Percentiles rank a stretch among this genome's conserved stretches.
Evolutionary conservation across 2,329 filamentous ascomycete species (phyloP).

Genomic region (Aspergillus tanneri): DNA sequence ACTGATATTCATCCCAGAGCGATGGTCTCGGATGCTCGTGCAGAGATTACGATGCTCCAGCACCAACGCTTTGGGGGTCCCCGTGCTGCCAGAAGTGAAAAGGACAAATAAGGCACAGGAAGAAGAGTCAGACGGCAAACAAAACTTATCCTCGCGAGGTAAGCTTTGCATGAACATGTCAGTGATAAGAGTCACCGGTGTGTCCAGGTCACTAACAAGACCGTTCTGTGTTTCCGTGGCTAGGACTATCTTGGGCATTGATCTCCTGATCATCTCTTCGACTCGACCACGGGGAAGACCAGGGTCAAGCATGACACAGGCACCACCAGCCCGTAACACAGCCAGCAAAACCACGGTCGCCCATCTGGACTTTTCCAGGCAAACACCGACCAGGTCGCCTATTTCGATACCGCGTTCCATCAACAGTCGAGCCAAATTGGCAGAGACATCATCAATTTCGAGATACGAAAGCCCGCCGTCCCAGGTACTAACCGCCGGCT

Average conservation of each 20-base stretch:
- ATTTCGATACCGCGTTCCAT: neutral
- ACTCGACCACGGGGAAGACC: constrained; percentile 19
- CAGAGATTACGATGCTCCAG: neutral
- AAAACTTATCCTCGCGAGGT: no score
- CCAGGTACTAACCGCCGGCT: neutral
- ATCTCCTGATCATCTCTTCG: neutral
- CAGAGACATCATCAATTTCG: neutral
- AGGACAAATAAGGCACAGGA: neutral
- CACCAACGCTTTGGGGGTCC: neutral
- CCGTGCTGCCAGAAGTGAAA: constrained; percentile 8
- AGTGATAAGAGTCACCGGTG: no score
- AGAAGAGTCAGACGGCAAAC: neutral
- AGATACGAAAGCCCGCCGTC: neutral
- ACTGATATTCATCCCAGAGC: neutral
- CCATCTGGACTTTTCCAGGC: constrained; percentile 8
- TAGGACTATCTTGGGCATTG: neutral
- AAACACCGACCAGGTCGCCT: neutral
- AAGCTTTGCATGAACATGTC: no score
- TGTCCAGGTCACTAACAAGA: no score
- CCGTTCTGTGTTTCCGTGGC: no score
- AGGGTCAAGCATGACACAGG: constrained; percentile 25
- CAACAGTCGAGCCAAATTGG: neutral
- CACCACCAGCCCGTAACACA: constrained; percentile 21
- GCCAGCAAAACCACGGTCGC: constrained; percentile 22
- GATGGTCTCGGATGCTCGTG: neutral